Evolutionary conservation across 441 rosid genomes (phyloP), one percentile per base, ranked within the genome.

Genomic region (Populus hybrid): DNA sequence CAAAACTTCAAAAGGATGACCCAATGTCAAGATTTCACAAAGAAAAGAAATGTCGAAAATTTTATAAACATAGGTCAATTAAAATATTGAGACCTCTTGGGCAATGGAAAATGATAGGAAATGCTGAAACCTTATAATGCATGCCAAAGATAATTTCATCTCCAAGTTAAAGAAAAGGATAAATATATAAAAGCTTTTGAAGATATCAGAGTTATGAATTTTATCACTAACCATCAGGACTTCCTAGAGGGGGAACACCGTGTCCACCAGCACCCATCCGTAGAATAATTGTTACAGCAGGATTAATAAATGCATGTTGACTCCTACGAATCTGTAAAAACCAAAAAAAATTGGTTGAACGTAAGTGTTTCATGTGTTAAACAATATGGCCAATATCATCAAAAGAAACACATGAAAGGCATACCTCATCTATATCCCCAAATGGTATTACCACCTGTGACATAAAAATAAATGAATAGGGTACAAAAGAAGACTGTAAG

Each of bases 191-290:
- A 26, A 75, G 76, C 63, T 72, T 34, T 78, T 16, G 2, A 46
- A 67, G 53, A 35, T 75, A 69, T 73, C 34, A 72, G 34, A 57
- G 66, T 19, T 42, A 73, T 5, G 53, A 74, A 78, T 77, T 70
- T 67, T 74, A 70, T 73, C 21, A 83, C 98, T 84, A 79, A 96
- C 98, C 99, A 85, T 96, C 99, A 73, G 97, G 94, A 85, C 96
- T 96, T 79, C 99, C 99, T 75, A 96, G 86, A 80, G 99, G 99
- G 80, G 99, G 99, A 76, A 96, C 99, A 81, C 98, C 99, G 86
- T 91, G 98, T 75, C 99, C 99, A 83, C 99, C 99, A 80, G 99
- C 98, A 73, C 99, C 99, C 94, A 92, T 87, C 78, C 91, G 97
- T 69, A 96, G 94, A 84, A 91, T 91, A 77, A 94, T 91, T 79